Evolutionary conservation across 2,329 filamentous ascomycete species (phyloP), one percentile per base, ranked within the genome.

Genomic region (Dactylonectria macrodidyma): DNA sequence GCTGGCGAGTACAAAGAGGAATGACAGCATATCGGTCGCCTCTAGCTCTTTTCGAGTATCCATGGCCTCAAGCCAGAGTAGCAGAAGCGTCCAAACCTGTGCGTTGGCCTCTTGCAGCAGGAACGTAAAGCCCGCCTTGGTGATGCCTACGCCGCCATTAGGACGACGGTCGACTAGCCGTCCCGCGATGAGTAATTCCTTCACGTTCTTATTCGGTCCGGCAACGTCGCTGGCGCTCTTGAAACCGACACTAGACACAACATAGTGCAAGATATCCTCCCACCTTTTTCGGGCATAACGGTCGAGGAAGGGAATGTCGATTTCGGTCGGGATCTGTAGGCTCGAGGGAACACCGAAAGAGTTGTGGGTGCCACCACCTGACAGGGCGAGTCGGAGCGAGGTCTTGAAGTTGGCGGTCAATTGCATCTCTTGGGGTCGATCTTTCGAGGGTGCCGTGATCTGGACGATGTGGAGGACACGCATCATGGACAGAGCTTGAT

Each of bases 181-280:
- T 3, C 96, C 96, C 1, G 90, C 89, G 73, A 95, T 87, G 55
- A 99, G 87, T 48, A 99, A 87, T 71, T 93, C 90, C 81, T 95
- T 97, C 34, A 98, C 97, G 16, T 92, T 92, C 75, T 89, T 88
- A 78, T 93, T 93, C 34, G 93, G 90, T 11, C 84, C 82, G 47
- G 84, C 81, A 22, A 82, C 82, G 36, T 85, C 86, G 48, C 84
- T 81, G 16, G 84, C 82, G 77, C 69, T 83, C 77, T 76, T 85
- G 79, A 69, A 88, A 1, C 89, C 90, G 9, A 93, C 91, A 68
- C 90, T 92, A 65, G 92, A 93, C 22, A 99, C 96, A 79, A 99
- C 95, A 78, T 95, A 99, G 80, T 98, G 96, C 55, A 99, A 82
- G 33, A 99, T 97, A 30, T 94, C 93, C 81, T 99, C 97, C 95